Evolutionary conservation across 352 stramenopile genomes (phyloP).

Genomic region (Nothophytophthora sp.): DNA sequence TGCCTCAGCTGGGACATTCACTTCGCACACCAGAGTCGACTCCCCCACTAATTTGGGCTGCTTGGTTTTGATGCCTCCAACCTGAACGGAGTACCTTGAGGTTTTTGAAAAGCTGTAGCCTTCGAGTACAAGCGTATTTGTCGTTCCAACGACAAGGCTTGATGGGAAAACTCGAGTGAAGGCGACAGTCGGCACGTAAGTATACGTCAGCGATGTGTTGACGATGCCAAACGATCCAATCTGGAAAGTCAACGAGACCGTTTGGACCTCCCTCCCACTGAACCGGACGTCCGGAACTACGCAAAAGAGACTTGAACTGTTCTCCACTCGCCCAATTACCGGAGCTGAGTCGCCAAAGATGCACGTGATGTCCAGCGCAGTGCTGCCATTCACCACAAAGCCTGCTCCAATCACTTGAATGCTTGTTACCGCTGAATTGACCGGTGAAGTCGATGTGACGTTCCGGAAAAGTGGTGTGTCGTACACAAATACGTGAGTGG

Average conservation of each 20-base stretch:
- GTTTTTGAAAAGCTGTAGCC: background rate
- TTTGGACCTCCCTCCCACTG: constrained; percentile 1
- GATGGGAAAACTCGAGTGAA: constrained; percentile 13
- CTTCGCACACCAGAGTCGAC: background rate
- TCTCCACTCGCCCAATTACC: constrained; percentile 14
- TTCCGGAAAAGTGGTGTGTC: constrained; percentile 20
- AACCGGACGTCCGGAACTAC: constrained; percentile 11
- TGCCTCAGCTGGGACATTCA: background rate
- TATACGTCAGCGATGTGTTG: constrained; percentile 17
- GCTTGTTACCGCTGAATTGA: background rate
- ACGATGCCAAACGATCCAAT: constrained; percentile 10
- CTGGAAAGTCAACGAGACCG: constrained; percentile 12
- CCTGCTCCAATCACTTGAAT: constrained; percentile 22
- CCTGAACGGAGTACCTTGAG: constrained; percentile 1
- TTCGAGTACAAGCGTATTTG: constrained; percentile 3
- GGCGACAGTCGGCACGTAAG: constrained; percentile 1
- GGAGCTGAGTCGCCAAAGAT: constrained; percentile 16
- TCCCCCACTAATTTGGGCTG: background rate
- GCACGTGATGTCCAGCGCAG: constrained; percentile 16
- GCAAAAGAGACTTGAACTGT: constrained; percentile 20
- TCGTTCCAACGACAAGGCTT: constrained; percentile 3
- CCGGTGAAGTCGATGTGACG: background rate
- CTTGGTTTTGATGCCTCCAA: background rate
- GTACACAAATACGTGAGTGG: constrained; percentile 16
- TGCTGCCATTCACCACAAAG: constrained; percentile 23